Conservation (phyloP, 2,329 filamentous ascomycete genomes). For the Penicillium sp. region DNA sequence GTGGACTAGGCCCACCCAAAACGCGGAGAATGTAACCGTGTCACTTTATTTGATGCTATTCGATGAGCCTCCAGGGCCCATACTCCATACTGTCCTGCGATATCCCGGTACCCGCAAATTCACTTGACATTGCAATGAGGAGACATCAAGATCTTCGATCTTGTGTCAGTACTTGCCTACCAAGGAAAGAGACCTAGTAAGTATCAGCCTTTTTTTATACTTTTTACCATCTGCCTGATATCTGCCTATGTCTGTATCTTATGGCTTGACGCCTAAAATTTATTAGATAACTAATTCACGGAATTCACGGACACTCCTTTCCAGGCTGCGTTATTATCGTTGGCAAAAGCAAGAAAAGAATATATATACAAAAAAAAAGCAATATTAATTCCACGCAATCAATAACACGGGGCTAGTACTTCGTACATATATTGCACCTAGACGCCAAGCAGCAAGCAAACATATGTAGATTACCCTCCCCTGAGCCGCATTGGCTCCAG, state of each 20-base stretch:
- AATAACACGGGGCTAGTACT: not conserved
- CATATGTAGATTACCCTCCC: not conserved
- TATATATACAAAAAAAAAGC: not conserved
- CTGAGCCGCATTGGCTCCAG: constrained; percentile 9
- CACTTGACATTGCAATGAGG: not conserved
- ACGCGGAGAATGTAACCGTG: not conserved
- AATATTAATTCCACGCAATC: constrained; percentile 1
- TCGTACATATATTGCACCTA: not conserved
- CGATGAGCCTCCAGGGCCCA: not conserved
- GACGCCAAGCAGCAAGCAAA: not conserved
- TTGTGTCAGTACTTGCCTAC: not conserved
- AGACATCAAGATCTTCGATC: not conserved
- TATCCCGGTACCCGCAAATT: not conserved
- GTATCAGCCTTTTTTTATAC: not conserved
- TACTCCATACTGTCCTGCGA: not conserved
- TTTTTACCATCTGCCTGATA: not conserved
- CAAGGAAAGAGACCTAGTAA: not conserved
- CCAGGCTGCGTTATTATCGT: not conserved
- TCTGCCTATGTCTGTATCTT: not conserved
- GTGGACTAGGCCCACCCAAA: not conserved
- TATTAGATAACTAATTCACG: not conserved
- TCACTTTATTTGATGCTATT: not conserved
- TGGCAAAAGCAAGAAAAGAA: not conserved
- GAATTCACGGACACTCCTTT: not conserved
- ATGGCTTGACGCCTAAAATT: not conserved